Evolutionary conservation across 441 rosid species (phyloP).

Genomic region (Melastoma candidum): DNA sequence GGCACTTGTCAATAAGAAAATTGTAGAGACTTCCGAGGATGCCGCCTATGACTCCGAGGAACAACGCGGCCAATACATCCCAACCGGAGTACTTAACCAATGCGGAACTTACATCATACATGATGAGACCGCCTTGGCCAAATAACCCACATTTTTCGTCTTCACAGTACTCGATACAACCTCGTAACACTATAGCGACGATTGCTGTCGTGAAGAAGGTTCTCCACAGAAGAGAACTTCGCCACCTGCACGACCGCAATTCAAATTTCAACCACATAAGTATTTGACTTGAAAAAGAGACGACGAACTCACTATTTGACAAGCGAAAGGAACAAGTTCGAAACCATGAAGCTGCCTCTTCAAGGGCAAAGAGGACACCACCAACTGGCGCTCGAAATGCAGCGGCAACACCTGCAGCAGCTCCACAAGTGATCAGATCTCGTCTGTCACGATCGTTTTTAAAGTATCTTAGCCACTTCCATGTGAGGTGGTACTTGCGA

Average conservation of each 20-base stretch:
- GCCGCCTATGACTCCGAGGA: conserved; percentile 75
- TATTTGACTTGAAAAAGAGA: too few species aligned
- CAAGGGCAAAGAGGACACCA: conserved; percentile 94
- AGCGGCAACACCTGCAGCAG: conserved; percentile 99
- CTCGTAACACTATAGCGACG: conserved; percentile 69
- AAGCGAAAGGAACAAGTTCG: too few species aligned
- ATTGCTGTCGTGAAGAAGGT: conserved; percentile 76
- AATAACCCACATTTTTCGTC: conserved; percentile 81
- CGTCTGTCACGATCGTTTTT: conserved; percentile 92
- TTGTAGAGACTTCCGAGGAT: conserved; percentile 81
- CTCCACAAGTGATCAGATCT: conserved; percentile 91
- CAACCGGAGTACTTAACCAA: conserved; percentile 32
- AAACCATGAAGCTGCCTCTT: conserved; percentile 84
- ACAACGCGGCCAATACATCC: conserved; percentile 63
- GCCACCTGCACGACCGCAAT: conserved; percentile 55
- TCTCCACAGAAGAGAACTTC: conserved; percentile 86
- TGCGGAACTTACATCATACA: conserved; percentile 71
- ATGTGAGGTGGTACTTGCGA: conserved; percentile 66
- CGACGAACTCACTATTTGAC: too few species aligned
- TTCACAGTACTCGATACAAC: conserved; percentile 65
- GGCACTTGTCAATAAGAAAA: conserved; percentile 74
- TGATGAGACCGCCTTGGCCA: conserved; percentile 88
- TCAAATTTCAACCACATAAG: too few species aligned
- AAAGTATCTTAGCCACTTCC: conserved; percentile 91
- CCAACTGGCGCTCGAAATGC: conserved; percentile 99